A percentile compares a stretch with the other conserved stretches of the same genome.
Conservation (phyloP, 805 yeast genomes). For the Yarrowia alimentaria region DNA sequence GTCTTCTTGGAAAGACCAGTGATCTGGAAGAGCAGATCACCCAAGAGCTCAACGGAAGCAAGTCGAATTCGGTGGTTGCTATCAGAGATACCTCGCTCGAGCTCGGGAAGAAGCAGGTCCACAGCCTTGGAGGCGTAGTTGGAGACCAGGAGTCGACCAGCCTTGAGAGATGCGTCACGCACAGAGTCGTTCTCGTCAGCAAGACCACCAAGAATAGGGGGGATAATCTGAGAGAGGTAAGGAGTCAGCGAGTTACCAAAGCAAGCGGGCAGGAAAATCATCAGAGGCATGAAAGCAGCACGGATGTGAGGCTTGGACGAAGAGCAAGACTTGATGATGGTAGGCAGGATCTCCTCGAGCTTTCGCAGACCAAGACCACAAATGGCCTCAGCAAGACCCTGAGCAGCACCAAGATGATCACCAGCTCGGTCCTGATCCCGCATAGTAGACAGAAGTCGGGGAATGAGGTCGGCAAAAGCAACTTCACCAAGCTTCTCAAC, state of each 20-base stretch:
- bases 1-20: slow-evolving; percentile 82
- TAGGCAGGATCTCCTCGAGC: slow-evolving; percentile 85
- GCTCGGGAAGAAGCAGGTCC: slow-evolving; percentile 88
- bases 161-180: slow-evolving; percentile 83
- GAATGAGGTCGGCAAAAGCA: slow-evolving; percentile 86
- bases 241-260: slow-evolving; percentile 92
- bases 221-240: slow-evolving; percentile 77
- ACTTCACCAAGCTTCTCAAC: slow-evolving; percentile 97
- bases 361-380: slow-evolving; percentile 86
- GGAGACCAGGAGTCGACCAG: slow-evolving; percentile 87
- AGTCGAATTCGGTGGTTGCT: slow-evolving; percentile 80
- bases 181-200: slow-evolving; percentile 87
- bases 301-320: slow-evolving; percentile 69
- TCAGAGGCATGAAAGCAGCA: slow-evolving; percentile 88
- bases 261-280: slow-evolving; percentile 88
- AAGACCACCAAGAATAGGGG: slow-evolving; percentile 86
- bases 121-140: slow-evolving; percentile 91
- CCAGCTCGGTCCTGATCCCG: slow-evolving; percentile 78
- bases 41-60: slow-evolving; percentile 91
- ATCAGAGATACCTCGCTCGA: slow-evolving; percentile 85
- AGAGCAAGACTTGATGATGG: slow-evolving; percentile 67
- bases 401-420: slow-evolving; percentile 95
- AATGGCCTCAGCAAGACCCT: slow-evolving; percentile 90
- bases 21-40: slow-evolving; percentile 90
- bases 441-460: slow-evolving; percentile 70